Percentiles rank a stretch among this genome's conserved stretches.
phyloP scores from a whole-genome alignment of 352 stramenopile genomes.

The Globisporangium abappressorium region DNA sequence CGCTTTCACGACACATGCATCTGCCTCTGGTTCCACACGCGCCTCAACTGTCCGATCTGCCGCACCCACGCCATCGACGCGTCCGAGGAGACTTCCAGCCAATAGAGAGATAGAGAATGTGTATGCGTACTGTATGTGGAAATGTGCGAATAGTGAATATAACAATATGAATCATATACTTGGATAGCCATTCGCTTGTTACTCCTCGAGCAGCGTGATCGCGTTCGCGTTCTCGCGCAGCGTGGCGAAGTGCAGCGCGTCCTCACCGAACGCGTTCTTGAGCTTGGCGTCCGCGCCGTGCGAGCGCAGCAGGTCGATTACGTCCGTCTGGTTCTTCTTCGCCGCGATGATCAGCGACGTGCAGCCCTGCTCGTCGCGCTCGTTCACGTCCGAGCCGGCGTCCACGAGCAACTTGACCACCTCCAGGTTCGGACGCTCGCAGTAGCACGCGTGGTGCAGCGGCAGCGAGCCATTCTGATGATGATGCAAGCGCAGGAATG shows the following conservation, averaged over 20 bases:
- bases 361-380: constrained; percentile 52
- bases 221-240: constrained; percentile 53
- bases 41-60: constrained; percentile 65
- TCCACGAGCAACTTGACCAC: constrained; percentile 56
- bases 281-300: constrained; percentile 46
- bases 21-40: constrained; percentile 61
- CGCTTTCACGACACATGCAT: constrained; percentile 78
- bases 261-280: constrained; percentile 61
- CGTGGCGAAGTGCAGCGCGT: constrained; percentile 62
- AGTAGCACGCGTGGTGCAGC: constrained; percentile 80
- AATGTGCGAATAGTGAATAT: background rate
- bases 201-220: constrained; percentile 36
- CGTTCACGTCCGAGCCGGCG: constrained; percentile 63
- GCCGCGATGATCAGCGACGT: constrained; percentile 68
- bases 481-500: background rate
- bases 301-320: constrained; percentile 48
- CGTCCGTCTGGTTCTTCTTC: constrained; percentile 71
- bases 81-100: background rate
- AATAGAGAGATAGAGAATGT: constrained; percentile 1
- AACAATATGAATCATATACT: constrained; percentile 3
- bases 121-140: background rate
- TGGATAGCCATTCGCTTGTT: background rate
- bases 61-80: constrained; percentile 19
- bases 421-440: constrained; percentile 46
- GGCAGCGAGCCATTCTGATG: constrained; percentile 67